phyloP scores from a whole-genome alignment of 75 land plant species.

The Gnetum montanum region DNA sequence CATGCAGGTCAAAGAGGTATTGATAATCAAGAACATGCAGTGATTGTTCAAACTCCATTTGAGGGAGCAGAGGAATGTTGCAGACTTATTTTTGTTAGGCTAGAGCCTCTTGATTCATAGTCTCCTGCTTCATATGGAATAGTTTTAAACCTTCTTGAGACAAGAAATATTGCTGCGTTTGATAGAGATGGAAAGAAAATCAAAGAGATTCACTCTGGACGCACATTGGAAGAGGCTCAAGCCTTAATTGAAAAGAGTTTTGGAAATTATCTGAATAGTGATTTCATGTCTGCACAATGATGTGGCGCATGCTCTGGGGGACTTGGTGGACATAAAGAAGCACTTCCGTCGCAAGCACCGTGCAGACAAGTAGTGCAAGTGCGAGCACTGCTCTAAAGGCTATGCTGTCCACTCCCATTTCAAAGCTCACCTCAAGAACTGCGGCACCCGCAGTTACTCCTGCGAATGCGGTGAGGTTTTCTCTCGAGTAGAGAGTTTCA shows the following conservation, averaged over 20 bases:
- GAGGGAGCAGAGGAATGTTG: conserved; percentile 96
- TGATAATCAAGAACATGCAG: conserved; percentile 83
- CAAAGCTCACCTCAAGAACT: conserved; percentile 97
- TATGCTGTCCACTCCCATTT: conserved; percentile 96
- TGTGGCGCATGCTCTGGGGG: conserved; percentile 90
- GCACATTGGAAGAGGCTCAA: conserved; percentile 85
- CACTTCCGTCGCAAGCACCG: conserved; percentile 88
- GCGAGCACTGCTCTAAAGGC: conserved; percentile 76
- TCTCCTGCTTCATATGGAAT: conserved; percentile 99
- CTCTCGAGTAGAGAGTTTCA: conserved; percentile 98
- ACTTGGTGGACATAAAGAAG: conserved; percentile 95
- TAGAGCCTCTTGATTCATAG: conserved; percentile 95
- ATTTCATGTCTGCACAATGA: conserved; percentile 86
- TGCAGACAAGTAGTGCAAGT: conserved; percentile 79
- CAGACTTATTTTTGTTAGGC: conserved; percentile 79
- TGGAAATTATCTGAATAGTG: conserved; percentile 96
- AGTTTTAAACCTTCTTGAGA: conserved; percentile 91
- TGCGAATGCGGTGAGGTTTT: conserved; percentile 97
- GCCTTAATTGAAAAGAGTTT: conserved; percentile 91
- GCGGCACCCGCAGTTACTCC: conserved; percentile 94
- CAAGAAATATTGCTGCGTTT: conserved; percentile 15
- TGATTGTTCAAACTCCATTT: conserved; percentile 89
- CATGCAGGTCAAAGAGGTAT: conserved; percentile 95
- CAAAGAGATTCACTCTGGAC: conserved; percentile 34
- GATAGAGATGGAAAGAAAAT: conserved; percentile 15